Conservation (phyloP, 1,284 basidiomycete species). For the Xanthoconium separans region DNA sequence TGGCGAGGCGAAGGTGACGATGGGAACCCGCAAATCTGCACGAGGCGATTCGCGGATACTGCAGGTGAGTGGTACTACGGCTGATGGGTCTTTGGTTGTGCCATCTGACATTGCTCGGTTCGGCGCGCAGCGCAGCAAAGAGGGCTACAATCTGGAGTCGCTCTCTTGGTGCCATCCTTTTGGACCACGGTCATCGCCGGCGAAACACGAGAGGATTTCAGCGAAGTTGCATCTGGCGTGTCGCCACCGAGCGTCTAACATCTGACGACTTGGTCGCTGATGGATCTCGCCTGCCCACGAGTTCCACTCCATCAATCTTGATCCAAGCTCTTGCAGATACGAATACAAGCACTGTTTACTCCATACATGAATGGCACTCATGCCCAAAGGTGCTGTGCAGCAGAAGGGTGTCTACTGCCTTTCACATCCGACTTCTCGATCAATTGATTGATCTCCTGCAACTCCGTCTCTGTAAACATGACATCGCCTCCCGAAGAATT, state of each 20-base stretch:
- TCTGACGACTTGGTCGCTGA: not conserved
- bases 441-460: constrained; percentile 20
- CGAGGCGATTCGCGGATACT: not conserved
- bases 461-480: constrained; percentile 17
- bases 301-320: not conserved
- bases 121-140: not conserved
- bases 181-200: not conserved
- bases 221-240: not conserved
- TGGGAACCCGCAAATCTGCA: not conserved
- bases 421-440: constrained; percentile 16
- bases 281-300: not conserved
- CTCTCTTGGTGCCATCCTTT: not conserved
- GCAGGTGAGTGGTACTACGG: constrained; percentile 3
- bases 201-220: not conserved
- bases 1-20: constrained; percentile 66
- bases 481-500: constrained; percentile 25
- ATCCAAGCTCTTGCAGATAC: not conserved
- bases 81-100: not conserved
- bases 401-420: constrained; percentile 17
- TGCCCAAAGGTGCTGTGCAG: constrained; percentile 18
- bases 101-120: not conserved
- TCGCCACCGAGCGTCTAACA: not conserved
- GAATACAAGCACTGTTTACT: not conserved
- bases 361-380: constrained; percentile 1
- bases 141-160: not conserved